Evolutionary conservation across 2,329 filamentous ascomycete species (phyloP).

Genomic region (Rhynchosporium graminicola): DNA sequence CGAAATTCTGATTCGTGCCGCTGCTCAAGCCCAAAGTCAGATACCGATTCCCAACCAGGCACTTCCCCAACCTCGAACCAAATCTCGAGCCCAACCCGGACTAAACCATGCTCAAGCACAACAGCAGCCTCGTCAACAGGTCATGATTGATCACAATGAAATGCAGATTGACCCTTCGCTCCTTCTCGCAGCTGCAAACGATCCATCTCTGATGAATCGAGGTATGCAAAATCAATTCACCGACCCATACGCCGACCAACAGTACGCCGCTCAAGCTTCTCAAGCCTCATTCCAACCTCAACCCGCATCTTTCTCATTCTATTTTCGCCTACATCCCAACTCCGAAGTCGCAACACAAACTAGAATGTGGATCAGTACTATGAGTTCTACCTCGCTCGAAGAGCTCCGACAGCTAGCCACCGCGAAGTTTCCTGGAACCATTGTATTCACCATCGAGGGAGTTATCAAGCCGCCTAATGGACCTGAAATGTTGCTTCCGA

Average conservation of each 20-base stretch:
- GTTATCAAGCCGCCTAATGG: slow-evolving; percentile 57
- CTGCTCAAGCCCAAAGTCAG: slow-evolving; percentile 38
- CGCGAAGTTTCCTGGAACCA: slow-evolving; percentile 59
- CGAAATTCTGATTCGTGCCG: slow-evolving; percentile 34
- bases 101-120: slow-evolving; percentile 27
- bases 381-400: slow-evolving; percentile 55
- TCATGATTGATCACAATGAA: slow-evolving; percentile 47
- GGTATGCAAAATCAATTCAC: slow-evolving; percentile 39
- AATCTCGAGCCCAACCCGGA: slow-evolving; percentile 20
- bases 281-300: slow-evolving; percentile 42
- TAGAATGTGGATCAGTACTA: slow-evolving; percentile 66
- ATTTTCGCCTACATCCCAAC: slow-evolving; percentile 68
- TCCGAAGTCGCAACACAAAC: slow-evolving; percentile 54
- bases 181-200: slow-evolving; percentile 52
- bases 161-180: slow-evolving; percentile 66
- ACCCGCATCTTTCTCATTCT: slow-evolving; percentile 56
- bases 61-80: slow-evolving; percentile 20
- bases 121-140: slow-evolving; percentile 32
- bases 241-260: slow-evolving; percentile 38
- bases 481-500: slow-evolving; percentile 61
- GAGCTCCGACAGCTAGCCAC: slow-evolving; percentile 64
- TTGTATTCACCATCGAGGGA: slow-evolving; percentile 64
- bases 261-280: slow-evolving; percentile 44
- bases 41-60: slow-evolving; percentile 36
- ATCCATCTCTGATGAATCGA: slow-evolving; percentile 41